Percentiles rank a stretch among this genome's conserved stretches.
These are phyloP conservation scores for Leccinum subgranulosum DNA, from an alignment of 768 basidiomycete species.

Conservation along the genomic window DNA sequence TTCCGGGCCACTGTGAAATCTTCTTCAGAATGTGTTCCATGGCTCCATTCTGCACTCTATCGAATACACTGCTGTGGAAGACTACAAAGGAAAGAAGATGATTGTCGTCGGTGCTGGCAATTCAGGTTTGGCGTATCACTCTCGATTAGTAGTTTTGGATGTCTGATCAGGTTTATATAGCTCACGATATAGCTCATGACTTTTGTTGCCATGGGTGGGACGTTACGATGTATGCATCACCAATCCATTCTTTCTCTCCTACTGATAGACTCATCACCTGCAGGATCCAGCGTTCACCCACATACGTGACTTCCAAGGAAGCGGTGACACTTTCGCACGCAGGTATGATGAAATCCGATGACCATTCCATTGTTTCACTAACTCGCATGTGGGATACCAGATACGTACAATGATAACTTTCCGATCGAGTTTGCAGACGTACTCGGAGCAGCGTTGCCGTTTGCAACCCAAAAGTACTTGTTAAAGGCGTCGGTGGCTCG, in stretches of 20 bases:
- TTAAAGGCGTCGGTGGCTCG: neutral
- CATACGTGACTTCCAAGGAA: constrained; percentile 21
- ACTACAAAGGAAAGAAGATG: constrained; percentile 57
- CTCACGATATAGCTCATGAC: constrained; percentile 40
- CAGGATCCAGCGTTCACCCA: constrained; percentile 32
- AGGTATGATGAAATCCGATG: constrained; percentile 8
- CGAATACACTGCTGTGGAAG: constrained; percentile 42
- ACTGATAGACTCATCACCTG: neutral
- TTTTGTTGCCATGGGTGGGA: constrained; percentile 28
- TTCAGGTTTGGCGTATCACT: constrained; percentile 38
- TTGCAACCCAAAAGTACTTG: constrained; percentile 15
- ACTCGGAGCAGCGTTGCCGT: constrained; percentile 22
- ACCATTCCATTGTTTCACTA: neutral
- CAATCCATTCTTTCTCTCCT: constrained; percentile 27
- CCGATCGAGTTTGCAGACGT: constrained; percentile 26
- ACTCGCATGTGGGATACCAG: constrained; percentile 5
- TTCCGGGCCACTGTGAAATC: neutral
- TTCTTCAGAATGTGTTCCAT: constrained; percentile 43
- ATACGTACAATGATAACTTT: constrained; percentile 25
- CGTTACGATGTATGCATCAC: constrained; percentile 23
- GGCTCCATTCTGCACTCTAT: constrained; percentile 55
- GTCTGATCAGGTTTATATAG: constrained; percentile 12
- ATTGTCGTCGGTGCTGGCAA: constrained; percentile 64
- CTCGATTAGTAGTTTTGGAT: constrained; percentile 1
- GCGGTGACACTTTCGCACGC: constrained; percentile 4